phyloP scores from a whole-genome alignment of 177 flowering plant genomes.

The Vitis hybrid region DNA sequence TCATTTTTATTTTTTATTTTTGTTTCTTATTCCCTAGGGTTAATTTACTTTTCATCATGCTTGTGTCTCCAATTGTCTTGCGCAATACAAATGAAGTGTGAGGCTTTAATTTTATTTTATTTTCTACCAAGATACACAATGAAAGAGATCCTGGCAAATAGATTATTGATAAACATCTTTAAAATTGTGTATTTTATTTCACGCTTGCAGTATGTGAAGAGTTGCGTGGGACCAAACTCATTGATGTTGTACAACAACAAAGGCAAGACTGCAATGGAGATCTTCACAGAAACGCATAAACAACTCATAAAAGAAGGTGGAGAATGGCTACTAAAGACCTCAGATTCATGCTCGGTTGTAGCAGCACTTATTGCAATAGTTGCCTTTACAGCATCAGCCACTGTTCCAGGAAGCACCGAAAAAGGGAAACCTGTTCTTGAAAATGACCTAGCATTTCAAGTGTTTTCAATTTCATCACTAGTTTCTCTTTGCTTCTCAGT shows the following conservation, averaged over 20 bases:
- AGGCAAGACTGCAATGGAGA: constrained; percentile 14
- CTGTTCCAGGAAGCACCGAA: constrained; percentile 24
- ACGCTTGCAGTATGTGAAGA: too few species aligned
- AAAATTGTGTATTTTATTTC: too few species aligned
- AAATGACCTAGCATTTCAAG: constrained; percentile 6
- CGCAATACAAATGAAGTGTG: too few species aligned
- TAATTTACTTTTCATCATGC: too few species aligned
- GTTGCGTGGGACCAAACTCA: too few species aligned
- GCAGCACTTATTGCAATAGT: constrained; percentile 22
- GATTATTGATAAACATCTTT: too few species aligned
- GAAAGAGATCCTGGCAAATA: too few species aligned
- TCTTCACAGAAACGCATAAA: constrained; percentile 24
- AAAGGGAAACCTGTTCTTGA: constrained; percentile 18
- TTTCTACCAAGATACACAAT: too few species aligned
- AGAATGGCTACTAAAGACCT: constrained; percentile 24
- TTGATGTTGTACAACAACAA: constrained; percentile 6
- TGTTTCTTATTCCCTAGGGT: too few species aligned
- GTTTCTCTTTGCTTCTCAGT: constrained; percentile 25
- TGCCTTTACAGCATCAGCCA: constrained; percentile 24
- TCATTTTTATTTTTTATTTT: too few species aligned
- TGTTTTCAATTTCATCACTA: constrained; percentile 22
- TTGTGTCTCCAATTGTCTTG: too few species aligned
- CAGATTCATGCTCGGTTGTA: constrained; percentile 19
- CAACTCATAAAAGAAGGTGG: constrained; percentile 9
- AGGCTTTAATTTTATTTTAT: too few species aligned